These are phyloP conservation scores for Arthrobotrys megalospora DNA, from an alignment of 2,329 filamentous ascomycete genomes.

Conservation along the genomic window DNA sequence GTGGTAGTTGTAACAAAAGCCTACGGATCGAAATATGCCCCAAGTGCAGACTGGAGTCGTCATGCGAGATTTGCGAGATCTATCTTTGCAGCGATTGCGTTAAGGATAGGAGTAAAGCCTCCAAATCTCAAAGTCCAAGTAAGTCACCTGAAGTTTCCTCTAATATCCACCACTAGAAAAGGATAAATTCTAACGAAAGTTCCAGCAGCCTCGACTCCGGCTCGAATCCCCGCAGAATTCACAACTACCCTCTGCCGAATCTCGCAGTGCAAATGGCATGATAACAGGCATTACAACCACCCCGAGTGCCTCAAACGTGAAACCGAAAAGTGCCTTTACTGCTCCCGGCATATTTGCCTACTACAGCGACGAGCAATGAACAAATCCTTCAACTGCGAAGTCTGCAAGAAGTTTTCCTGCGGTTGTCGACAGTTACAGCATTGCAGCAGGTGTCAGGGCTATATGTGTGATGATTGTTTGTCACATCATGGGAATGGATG, in stretches of 20 bases:
- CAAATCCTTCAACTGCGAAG: conserved; percentile 47
- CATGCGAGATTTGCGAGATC: conserved; percentile 50
- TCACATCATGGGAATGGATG: conserved; percentile 44
- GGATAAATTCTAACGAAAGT: background rate
- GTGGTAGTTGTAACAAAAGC: conserved; percentile 20
- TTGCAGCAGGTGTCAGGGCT: conserved; percentile 47
- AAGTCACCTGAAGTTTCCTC: background rate
- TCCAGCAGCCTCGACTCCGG: background rate
- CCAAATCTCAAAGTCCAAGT: conserved; percentile 9
- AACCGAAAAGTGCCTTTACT: conserved; percentile 47
- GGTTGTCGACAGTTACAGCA: conserved; percentile 39
- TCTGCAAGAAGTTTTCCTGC: conserved; percentile 52
- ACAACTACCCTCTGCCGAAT: conserved; percentile 35
- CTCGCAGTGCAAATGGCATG: conserved; percentile 56
- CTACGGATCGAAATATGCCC: conserved; percentile 41
- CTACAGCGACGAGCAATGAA: conserved; percentile 40
- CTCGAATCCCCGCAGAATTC: conserved; percentile 13
- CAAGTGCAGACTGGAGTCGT: conserved; percentile 50
- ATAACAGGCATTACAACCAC: conserved; percentile 54
- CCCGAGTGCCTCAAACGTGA: conserved; percentile 31
- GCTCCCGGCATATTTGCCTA: conserved; percentile 36
- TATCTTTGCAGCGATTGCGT: conserved; percentile 40
- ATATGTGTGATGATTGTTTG: conserved; percentile 53
- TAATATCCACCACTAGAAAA: too few species aligned
- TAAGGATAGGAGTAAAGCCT: background rate